Base-by-base conservation (phyloP, 2,329 filamentous ascomycete species). In the Paradendryphiella salina region DNA sequence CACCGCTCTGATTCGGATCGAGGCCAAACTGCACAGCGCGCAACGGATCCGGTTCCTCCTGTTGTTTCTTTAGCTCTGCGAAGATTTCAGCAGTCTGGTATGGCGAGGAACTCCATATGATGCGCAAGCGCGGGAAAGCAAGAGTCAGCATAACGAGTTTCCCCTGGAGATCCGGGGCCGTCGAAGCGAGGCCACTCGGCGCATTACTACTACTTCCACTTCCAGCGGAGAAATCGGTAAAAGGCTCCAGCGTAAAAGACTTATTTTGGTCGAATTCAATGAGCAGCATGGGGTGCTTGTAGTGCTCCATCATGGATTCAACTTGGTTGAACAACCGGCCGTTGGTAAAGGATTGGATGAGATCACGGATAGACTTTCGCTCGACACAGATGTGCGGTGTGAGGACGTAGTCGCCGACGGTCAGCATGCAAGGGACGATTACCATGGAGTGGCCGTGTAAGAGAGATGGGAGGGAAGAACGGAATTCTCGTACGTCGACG, bases 191-290 rank as follows among this genome's bases (percentile, higher is more conserved):
- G 39, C 79, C 78, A 0, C 86, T 81, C 8, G 86, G 23, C 23
- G 23, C 23, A 26, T 26, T 26, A 26, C 23, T 26, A 2, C 1
- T 72, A 46, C 81, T 84, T n/a, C 83, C 67, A 4, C 62, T 49
- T 1, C 56, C 46, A 11, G 52, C 39, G 1, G 56, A 61, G 36
- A 79, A 70, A 53, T 81, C 79, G 1, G 77, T 74, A 52, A 81
- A 81, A 0, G 78, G 78, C 45, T 80, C 94, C 13, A 99, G 85
- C 0, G 92, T 97, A 73, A 99, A 99, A 3, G 90, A 93, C 73
- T 96, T 96, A 77, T 96, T 93, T 70, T 96, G 89, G 71, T 96
- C 92, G 72, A 99, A 99, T 73, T 99, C 94, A 67, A 99, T 97
- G 36, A 99, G 83, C 5, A 99, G 84, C 83, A 97, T 89, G 0